Base-by-base conservation (phyloP, 345 rosid genomes). In the Lumnitzera littorea region DNA sequence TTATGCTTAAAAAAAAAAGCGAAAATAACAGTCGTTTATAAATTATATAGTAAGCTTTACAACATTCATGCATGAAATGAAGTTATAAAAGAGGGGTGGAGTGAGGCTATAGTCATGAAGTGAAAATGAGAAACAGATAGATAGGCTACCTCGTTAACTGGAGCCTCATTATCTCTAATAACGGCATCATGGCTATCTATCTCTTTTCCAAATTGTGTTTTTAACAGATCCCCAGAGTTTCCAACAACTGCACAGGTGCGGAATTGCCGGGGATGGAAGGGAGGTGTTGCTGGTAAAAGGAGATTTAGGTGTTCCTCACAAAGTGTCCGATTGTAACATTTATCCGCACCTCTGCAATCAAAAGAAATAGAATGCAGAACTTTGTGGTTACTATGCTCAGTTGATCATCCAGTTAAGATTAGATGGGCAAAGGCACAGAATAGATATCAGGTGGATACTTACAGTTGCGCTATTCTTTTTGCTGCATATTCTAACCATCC, bases 401-500 rank as follows among this genome's bases (percentile, higher is more conserved):
- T 60, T 48, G 58, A n/a, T 25, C 24, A 56, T 17, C 1, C 15
- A 25, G 48, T 51, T 13, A 62, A 55, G 27, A 50, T 46, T 55
- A 15, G 48, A 4, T 2, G 55, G 9, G 11, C 15, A 53, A 36
- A 59, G 60, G 60, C 41, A 49, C 58, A 41, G 50, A 15, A 46
- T 15, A 36, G 51, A n/a, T 41, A 13, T 12, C 5, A 55, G 50
- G 50, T 11, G 57, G 48, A 43, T 67, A 50, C 86, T 70, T 88
- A 94, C 99, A 94, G 65, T 66, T 90, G 91, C 24, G 97, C 87
- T 67, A 94, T 94, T 72, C 98, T 81, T 81, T 81, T 77, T 20
- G 97, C 97, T 4, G 99, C 99, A 77, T 89, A 87, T 15, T 88
- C 91, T 62, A 85, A 70, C 99, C 99, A 94, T 61, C 99, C 97